phyloP scores from a whole-genome alignment of 169 alveolate species.

The Cryptosporidium felis region DNA sequence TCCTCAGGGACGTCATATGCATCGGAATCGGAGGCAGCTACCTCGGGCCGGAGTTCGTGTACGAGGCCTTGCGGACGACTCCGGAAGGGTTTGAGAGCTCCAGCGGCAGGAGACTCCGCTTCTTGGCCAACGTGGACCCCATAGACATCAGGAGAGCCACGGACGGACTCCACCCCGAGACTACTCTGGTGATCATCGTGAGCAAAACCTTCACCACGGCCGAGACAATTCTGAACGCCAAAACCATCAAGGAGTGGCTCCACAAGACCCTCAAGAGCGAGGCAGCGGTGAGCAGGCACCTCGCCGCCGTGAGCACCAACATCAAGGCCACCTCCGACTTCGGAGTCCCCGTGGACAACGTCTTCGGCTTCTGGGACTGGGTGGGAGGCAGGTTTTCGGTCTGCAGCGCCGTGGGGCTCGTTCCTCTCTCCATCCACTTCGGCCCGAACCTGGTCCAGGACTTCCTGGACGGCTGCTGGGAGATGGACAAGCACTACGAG shows the following conservation, averaged over 20 bases:
- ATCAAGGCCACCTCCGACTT: conserved; percentile 89
- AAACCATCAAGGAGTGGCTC: conserved; percentile 89
- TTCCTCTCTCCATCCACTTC: conserved; percentile 93
- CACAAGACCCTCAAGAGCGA: conserved; percentile 79
- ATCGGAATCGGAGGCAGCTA: conserved; percentile 99
- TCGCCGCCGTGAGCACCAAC: conserved; percentile 94
- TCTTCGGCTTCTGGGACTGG: conserved; percentile 99
- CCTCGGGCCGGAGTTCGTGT: conserved; percentile 93
- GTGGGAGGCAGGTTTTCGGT: conserved; percentile 98
- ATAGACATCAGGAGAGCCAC: conserved; percentile 92
- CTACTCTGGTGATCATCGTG: conserved; percentile 91
- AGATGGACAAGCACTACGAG: conserved; percentile 90
- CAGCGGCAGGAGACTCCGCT: conserved; percentile 83
- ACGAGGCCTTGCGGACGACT: conserved; percentile 90
- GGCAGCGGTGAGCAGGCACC: conserved; percentile 82
- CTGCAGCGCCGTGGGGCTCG: conserved; percentile 97
- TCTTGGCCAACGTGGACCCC: conserved; percentile 99
- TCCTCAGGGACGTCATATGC: conserved; percentile 88
- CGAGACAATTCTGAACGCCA: conserved; percentile 98
- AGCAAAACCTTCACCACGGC: conserved; percentile 99
- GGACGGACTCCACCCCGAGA: conserved; percentile 92
- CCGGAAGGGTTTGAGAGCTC: conserved; percentile 76
- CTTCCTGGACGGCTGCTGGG: conserved; percentile 83
- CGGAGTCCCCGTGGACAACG: conserved; percentile 92
- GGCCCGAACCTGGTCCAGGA: conserved; percentile 87